Conservation (phyloP, 257 asterid genomes). For the Orobanche coerulescens region DNA sequence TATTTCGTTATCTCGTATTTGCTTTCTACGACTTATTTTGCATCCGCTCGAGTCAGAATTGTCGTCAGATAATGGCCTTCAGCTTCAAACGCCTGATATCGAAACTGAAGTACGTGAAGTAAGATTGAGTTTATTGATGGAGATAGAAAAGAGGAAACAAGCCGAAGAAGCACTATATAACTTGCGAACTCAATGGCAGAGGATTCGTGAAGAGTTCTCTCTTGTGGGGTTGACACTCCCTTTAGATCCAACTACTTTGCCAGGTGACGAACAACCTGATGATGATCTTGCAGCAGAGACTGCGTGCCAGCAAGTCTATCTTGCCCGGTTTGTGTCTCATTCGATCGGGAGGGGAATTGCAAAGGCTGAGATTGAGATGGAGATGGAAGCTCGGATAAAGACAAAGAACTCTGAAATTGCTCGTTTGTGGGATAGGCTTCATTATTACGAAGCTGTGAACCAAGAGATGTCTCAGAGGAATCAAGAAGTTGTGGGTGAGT, state of each 20-base stretch:
- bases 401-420: conserved; percentile 71
- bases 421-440: conserved; percentile 78
- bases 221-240: conserved; percentile 69
- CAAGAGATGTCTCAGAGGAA: conserved; percentile 97
- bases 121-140: conserved; percentile 61
- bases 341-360: conserved; percentile 81
- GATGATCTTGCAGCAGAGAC: conserved; percentile 50
- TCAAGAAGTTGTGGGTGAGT: conserved; percentile 83
- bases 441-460: conserved; percentile 84
- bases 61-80: conserved; percentile 60
- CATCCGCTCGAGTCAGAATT: conserved; percentile 54
- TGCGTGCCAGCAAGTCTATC: conserved; percentile 54
- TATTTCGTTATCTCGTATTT: conserved; percentile 3
- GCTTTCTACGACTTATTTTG: conserved; percentile 20
- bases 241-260: conserved; percentile 32
- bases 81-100: conserved; percentile 34
- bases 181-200: conserved; percentile 61
- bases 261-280: conserved; percentile 42
- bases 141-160: conserved; percentile 78
- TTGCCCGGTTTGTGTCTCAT: conserved; percentile 64
- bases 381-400: conserved; percentile 76
- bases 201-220: conserved; percentile 46
- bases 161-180: conserved; percentile 62
- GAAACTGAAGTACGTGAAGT: conserved; percentile 73
- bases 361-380: conserved; percentile 82